Base-by-base conservation (phyloP, 140 eudicot genomes). In the Artemisia princeps region DNA sequence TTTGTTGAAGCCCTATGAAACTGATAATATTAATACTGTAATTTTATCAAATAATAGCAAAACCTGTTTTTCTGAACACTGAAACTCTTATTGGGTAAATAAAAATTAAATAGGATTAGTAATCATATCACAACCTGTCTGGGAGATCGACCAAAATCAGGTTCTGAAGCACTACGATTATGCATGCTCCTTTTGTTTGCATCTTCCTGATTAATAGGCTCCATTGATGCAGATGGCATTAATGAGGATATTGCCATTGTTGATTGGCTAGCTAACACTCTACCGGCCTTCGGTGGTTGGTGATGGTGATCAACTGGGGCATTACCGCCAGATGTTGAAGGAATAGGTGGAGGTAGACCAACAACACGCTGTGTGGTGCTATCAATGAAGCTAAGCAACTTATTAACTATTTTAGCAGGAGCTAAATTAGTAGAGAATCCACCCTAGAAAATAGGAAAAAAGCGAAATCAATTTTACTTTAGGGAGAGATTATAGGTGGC, bases 311-410 rank as follows among this genome's bases (percentile, higher is more conserved):
- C 89, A 60, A 28, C 64, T 42, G 62, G 71, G 12, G 76, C 44
- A 16, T 70, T 48, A 71, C 54, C 81, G 15, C 71, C 76, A 10
- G 86, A 57, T 49, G 79, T 26, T 16, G 91, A 68, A 19, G 98
- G 92, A 10, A 65, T 81, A 72, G 96, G 84, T 10, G 98, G 94
- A 12, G 98, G 98, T 15, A 87, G 76, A 53, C 98, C 98, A 70
- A 88, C 95, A 62, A 88, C 96, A 16, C 96, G 92, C 57, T 88
- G 95, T 20, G 98, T 94, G 37, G 98, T 88, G 70, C 82, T 88
- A 80, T 92, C 98, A 53, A 92, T 67, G 57, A 92, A 76, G 70
- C 78, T 92, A 69, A 92, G 80, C 86, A 92, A 65, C 80, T 92
- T 92, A 58, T 94, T 94, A 20, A 86, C 84, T 60, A 92, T 72